phyloP scores from a whole-genome alignment of 495 filamentous ascomycete genomes.

The Penicillium salamii region DNA sequence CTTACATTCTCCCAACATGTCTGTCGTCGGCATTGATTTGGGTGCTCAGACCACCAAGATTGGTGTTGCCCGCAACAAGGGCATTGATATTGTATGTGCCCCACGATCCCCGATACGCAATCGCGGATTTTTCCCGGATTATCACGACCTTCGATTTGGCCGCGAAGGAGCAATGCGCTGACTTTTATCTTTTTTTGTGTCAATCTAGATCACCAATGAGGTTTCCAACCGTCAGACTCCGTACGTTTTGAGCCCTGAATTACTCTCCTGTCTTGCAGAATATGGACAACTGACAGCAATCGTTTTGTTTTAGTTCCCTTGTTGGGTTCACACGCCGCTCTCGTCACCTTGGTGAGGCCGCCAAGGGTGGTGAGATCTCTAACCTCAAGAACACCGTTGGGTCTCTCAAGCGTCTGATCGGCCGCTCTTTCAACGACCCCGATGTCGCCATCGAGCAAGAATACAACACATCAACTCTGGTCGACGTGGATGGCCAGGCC shows the following conservation, averaged over 20 bases:
- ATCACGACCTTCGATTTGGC: not conserved
- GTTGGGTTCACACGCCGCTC: conserved; percentile 93
- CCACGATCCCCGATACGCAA: conserved; percentile 14
- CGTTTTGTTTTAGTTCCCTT: conserved; percentile 62
- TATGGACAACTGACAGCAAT: conserved; percentile 32
- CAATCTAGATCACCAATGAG: conserved; percentile 90
- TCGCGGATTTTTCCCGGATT: not conserved
- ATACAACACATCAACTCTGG: conserved; percentile 81
- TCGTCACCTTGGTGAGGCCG: conserved; percentile 88
- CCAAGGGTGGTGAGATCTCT: conserved; percentile 98
- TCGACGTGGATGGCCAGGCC: conserved; percentile 89
- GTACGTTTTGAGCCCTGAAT: conserved; percentile 55
- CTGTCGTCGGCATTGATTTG: conserved; percentile 89
- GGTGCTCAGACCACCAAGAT: conserved; percentile 96
- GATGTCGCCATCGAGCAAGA: conserved; percentile 90
- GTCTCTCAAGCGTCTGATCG: conserved; percentile 87
- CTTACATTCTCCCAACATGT: conserved; percentile 51
- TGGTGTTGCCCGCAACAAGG: conserved; percentile 94
- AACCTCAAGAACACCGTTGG: conserved; percentile 98
- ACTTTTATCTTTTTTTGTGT: conserved; percentile 12
- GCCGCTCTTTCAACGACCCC: conserved; percentile 80
- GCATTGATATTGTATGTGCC: conserved; percentile 95
- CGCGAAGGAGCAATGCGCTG: conserved; percentile 15
- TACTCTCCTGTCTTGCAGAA: conserved; percentile 6
- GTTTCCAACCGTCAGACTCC: conserved; percentile 98